Percentiles rank a stretch among this genome's conserved stretches.
These are phyloP conservation scores for Serendipita indica DNA, from an alignment of 768 basidiomycete species.

Conservation along the genomic window DNA sequence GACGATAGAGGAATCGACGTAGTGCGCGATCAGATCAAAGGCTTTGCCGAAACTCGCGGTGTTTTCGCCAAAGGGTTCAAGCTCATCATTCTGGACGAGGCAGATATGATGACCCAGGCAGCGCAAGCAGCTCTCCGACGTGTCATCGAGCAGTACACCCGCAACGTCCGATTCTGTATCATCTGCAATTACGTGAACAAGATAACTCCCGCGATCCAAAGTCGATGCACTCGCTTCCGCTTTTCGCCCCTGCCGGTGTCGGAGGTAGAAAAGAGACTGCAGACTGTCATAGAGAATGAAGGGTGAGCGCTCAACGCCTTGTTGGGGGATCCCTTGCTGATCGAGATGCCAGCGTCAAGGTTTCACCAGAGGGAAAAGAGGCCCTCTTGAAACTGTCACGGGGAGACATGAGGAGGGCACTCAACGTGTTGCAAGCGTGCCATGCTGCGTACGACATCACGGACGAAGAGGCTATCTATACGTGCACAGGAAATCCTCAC, in stretches of 20 bases:
- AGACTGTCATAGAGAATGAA: constrained; percentile 69
- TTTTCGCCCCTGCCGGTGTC: constrained; percentile 80
- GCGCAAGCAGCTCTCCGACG: constrained; percentile 94
- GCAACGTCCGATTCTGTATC: constrained; percentile 97
- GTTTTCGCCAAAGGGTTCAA: constrained; percentile 81
- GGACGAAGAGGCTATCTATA: constrained; percentile 86
- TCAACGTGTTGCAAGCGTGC: constrained; percentile 95
- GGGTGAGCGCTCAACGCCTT: constrained; percentile 34
- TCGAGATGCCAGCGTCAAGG: constrained; percentile 45
- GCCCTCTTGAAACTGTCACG: constrained; percentile 88
- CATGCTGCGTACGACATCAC: constrained; percentile 88
- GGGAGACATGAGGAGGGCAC: constrained; percentile 93
- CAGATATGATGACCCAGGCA: constrained; percentile 99
- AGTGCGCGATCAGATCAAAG: constrained; percentile 96
- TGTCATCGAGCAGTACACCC: constrained; percentile 96
- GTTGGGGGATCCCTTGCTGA: neutral
- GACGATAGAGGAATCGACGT: constrained; percentile 98
- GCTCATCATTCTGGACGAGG: constrained; percentile 94
- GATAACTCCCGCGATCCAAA: constrained; percentile 95
- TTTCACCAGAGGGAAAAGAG: constrained; percentile 72
- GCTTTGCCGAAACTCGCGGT: constrained; percentile 84
- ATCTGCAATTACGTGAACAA: constrained; percentile 99
- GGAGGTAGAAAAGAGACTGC: constrained; percentile 75
- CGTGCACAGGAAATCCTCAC: constrained; percentile 93
- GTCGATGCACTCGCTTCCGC: constrained; percentile 92